Evolutionary conservation across 768 basidiomycete species (phyloP), one percentile per base, ranked within the genome.

Genomic region (Kwoniella heveanensis): DNA sequence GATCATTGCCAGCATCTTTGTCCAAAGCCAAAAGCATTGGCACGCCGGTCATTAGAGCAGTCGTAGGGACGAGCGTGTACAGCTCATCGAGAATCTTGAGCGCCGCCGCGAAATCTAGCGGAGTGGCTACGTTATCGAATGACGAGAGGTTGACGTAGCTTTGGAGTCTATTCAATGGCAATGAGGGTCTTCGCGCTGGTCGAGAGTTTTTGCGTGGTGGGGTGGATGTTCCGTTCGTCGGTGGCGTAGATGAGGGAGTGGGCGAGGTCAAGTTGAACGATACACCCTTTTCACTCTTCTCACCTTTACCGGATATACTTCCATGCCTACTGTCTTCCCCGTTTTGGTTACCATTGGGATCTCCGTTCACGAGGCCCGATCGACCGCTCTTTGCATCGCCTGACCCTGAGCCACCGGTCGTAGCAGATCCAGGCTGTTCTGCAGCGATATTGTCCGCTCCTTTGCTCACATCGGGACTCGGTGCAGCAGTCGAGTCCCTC

Each of bases 1-100:
- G 69, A 32, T 82, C 82, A 2, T 59, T 65, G 17, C 74, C 72
- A 0, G 85, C 81, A 10, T 85, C 85, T 7, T 71, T 78, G 59
- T 90, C 86, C 54, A 95, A 78, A 1, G 90, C 87, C n/a, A 91
- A 75, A 26, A 96, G 79, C 90, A 96, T 92, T 4, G 93, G 92
- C 32, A 91, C 80, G 22, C 91, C 90, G 1, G 87, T 86, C 19
- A 92, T 80, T 44, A 95, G 70, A 1, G 87, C 89, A 46, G 88
- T 86, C 26, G 88, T 80, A 1, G 93, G 92, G n/a, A 90, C 78
- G 54, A 88, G 83, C 65, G 88, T 83, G 54, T 91, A 88, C 26
- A 90, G 83, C 2, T 85, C 84, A 5, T 82, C 83, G 37, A 95
- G 83, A 29, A 92, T 83, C 48, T 85, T 83, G 46, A 89, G 81